These are phyloP conservation scores for Fusarium pseudograminearum DNA, from an alignment of 2,329 filamentous ascomycete genomes.

Conservation along the genomic window DNA sequence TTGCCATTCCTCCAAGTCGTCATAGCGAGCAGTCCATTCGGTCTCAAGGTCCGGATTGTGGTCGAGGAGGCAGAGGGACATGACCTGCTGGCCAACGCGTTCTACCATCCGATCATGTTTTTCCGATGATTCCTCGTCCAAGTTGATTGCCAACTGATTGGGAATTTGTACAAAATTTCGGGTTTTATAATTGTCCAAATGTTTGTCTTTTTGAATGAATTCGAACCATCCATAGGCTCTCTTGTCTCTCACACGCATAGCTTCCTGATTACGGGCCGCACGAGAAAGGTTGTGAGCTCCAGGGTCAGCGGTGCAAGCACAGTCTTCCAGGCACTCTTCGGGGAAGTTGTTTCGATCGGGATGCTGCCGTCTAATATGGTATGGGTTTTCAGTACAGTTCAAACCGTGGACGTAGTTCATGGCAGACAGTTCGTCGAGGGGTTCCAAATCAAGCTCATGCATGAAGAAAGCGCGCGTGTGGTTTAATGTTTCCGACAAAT, in stretches of 20 bases:
- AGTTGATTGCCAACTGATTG: conserved; percentile 12
- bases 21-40: not conserved
- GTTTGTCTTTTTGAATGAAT: not conserved
- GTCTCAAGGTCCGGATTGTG: not conserved
- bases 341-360: not conserved
- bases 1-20: not conserved
- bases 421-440: not conserved
- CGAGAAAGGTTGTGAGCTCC: conserved; percentile 30
- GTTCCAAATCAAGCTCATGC: not conserved
- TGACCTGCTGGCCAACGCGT: not conserved
- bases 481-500: not conserved
- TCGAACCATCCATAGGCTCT: conserved; percentile 1
- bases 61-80: conserved; percentile 2
- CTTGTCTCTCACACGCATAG: not conserved
- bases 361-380: conserved; percentile 9
- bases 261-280: conserved; percentile 20
- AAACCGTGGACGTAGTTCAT: not conserved
- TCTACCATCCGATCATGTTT: not conserved
- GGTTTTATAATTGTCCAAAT: not conserved
- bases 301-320: conserved; percentile 8
- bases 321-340: conserved; percentile 3
- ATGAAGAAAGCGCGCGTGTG: conserved; percentile 2
- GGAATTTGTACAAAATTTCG: conserved; percentile 4
- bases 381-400: conserved; percentile 12
- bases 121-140: not conserved